These are phyloP conservation scores for Xylariaceae sp. DNA, from an alignment of 2,329 filamentous ascomycete species.

Conservation along the genomic window DNA sequence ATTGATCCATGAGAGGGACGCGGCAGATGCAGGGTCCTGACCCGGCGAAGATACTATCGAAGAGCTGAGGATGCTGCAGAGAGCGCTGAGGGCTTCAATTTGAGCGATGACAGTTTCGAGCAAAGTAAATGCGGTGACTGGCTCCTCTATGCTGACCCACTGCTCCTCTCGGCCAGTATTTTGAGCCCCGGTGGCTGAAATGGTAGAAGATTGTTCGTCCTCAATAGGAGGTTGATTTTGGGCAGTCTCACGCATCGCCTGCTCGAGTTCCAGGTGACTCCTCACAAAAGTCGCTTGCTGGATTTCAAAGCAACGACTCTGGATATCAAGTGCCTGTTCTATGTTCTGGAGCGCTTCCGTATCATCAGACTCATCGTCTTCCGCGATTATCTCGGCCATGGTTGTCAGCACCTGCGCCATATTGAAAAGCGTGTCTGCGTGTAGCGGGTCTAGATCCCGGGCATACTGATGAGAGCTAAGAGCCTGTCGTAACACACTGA, in stretches of 20 bases:
- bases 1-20: constrained; percentile 61
- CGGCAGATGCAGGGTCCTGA: neutral
- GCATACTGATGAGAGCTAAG: constrained; percentile 69
- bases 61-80: constrained; percentile 54
- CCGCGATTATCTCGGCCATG: constrained; percentile 64
- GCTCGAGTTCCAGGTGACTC: constrained; percentile 37
- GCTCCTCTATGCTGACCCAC: constrained; percentile 71
- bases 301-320: constrained; percentile 52
- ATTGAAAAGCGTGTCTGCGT: constrained; percentile 74
- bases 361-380: constrained; percentile 54
- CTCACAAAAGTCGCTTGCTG: constrained; percentile 49
- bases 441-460: constrained; percentile 62
- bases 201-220: neutral
- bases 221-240: constrained; percentile 34
- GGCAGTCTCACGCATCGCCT: constrained; percentile 30
- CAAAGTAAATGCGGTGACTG: constrained; percentile 67
- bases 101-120: constrained; percentile 72
- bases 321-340: constrained; percentile 37
- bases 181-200: constrained; percentile 39
- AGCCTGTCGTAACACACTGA: constrained; percentile 63
- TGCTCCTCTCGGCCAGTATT: constrained; percentile 53
- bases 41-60: constrained; percentile 11
- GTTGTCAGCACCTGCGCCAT: constrained; percentile 72
- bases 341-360: constrained; percentile 48
- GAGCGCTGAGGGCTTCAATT: constrained; percentile 58